Evolutionary conservation across 768 basidiomycete species (phyloP).

Genomic region (Leccinellum rugosiceps): DNA sequence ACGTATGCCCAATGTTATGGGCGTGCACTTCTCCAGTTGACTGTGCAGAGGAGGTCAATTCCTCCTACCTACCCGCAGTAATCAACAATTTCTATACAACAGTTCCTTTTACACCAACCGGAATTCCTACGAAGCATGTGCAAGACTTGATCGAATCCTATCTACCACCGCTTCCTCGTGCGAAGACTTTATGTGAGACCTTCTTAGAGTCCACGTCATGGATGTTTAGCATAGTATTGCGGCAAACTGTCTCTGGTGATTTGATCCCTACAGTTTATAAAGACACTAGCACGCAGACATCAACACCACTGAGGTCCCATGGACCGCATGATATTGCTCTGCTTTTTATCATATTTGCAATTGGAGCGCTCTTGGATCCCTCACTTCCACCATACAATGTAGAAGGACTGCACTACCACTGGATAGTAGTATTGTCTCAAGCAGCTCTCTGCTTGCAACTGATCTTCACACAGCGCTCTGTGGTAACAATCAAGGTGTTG

Average conservation of each 20-base stretch:
- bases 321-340: constrained; percentile 51
- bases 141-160: constrained; percentile 43
- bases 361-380: constrained; percentile 49
- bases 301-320: constrained; percentile 22
- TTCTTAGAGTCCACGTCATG: constrained; percentile 49
- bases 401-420: constrained; percentile 55
- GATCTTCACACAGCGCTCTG: constrained; percentile 40
- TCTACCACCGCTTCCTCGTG: constrained; percentile 42
- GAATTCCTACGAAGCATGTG: constrained; percentile 32
- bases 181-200: constrained; percentile 42
- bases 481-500: constrained; percentile 47
- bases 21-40: background rate
- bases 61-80: constrained; percentile 43
- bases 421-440: constrained; percentile 41
- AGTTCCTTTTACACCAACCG: constrained; percentile 44
- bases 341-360: constrained; percentile 43
- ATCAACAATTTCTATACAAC: constrained; percentile 41
- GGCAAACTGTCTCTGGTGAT: constrained; percentile 41
- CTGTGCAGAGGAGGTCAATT: constrained; percentile 38
- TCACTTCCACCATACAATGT: constrained; percentile 43
- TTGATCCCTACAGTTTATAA: constrained; percentile 46
- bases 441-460: constrained; percentile 47
- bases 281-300: background rate
- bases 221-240: constrained; percentile 49
- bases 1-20: background rate